Percentiles rank a stretch among this genome's conserved stretches.
phyloP scores from a whole-genome alignment of 2,329 filamentous ascomycete species.

The Claviceps cyperi region DNA sequence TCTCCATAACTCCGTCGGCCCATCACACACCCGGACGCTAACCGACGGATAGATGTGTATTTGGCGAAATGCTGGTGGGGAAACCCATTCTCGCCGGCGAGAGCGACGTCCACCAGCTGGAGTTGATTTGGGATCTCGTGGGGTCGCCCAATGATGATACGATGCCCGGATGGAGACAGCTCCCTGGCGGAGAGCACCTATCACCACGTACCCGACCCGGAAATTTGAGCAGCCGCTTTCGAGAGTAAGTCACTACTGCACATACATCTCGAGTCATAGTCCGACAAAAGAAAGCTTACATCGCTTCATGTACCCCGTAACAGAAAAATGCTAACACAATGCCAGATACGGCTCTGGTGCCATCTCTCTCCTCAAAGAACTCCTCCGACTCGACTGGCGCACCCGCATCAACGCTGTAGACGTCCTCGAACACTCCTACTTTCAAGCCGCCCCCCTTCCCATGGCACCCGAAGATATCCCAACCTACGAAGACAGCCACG shows the following conservation, averaged over 20 bases:
- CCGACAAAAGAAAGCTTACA: background rate
- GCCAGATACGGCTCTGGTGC: conserved; percentile 51
- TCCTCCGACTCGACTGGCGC: conserved; percentile 80
- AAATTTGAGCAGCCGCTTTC: conserved; percentile 60
- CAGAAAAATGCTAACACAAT: background rate
- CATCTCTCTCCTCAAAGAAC: conserved; percentile 64
- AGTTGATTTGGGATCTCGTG: conserved; percentile 86
- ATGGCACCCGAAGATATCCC: conserved; percentile 79
- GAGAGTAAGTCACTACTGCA: conserved; percentile 38
- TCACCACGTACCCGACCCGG: conserved; percentile 46
- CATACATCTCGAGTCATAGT: background rate
- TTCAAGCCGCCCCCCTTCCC: conserved; percentile 64
- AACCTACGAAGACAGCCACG: conserved; percentile 84
- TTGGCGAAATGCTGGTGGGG: conserved; percentile 91
- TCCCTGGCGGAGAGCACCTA: conserved; percentile 70
- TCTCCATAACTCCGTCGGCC: background rate
- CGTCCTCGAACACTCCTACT: conserved; percentile 84
- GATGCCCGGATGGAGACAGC: conserved; percentile 79
- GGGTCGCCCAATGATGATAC: conserved; percentile 77
- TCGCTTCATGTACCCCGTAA: no score
- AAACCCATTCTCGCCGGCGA: conserved; percentile 87
- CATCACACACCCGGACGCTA: conserved; percentile 6
- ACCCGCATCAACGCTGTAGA: conserved; percentile 86
- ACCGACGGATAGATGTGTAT: conserved; percentile 62
- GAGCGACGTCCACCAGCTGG: conserved; percentile 76